Percentiles rank a stretch among this genome's conserved stretches.
These are phyloP conservation scores for Ascochyta viciae-villosae DNA, from an alignment of 2,329 filamentous ascomycete genomes.

Conservation along the genomic window DNA sequence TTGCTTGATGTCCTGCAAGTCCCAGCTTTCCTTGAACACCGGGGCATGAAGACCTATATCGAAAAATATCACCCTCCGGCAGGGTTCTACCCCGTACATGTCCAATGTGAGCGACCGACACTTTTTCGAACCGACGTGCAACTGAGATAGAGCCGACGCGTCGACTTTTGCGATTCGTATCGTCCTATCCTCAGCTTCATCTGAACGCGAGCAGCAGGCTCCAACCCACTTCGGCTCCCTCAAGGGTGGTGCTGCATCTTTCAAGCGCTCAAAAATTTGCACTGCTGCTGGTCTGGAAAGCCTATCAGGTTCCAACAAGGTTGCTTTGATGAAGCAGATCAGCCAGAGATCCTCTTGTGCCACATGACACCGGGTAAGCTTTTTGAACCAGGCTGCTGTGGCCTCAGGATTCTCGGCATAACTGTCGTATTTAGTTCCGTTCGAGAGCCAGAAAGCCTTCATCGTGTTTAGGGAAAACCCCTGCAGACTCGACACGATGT, in stretches of 20 bases:
- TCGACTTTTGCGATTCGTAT: too few species aligned
- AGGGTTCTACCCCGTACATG: too few species aligned
- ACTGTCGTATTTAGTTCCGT: conserved; percentile 18
- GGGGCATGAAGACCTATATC: too few species aligned
- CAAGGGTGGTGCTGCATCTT: not conserved
- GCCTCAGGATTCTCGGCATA: conserved; percentile 22
- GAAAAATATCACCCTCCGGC: too few species aligned
- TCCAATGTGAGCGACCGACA: too few species aligned
- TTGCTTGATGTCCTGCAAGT: too few species aligned
- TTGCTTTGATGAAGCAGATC: not conserved
- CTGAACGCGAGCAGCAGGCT: not conserved
- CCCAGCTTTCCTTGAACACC: too few species aligned
- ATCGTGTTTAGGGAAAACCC: not conserved
- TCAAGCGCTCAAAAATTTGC: not conserved
- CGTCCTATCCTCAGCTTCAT: too few species aligned
- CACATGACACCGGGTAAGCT: not conserved
- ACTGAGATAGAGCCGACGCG: too few species aligned
- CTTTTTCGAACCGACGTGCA: too few species aligned
- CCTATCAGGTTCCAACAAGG: not conserved
- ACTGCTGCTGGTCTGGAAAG: not conserved
- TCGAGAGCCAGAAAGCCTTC: conserved; percentile 16
- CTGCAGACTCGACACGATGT: conserved; percentile 22
- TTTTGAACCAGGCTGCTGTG: not conserved
- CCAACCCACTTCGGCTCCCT: not conserved
- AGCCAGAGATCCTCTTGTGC: not conserved